These are phyloP conservation scores for Westerdykella aurantiaca DNA, from an alignment of 2,329 filamentous ascomycete genomes.

Conservation along the genomic window DNA sequence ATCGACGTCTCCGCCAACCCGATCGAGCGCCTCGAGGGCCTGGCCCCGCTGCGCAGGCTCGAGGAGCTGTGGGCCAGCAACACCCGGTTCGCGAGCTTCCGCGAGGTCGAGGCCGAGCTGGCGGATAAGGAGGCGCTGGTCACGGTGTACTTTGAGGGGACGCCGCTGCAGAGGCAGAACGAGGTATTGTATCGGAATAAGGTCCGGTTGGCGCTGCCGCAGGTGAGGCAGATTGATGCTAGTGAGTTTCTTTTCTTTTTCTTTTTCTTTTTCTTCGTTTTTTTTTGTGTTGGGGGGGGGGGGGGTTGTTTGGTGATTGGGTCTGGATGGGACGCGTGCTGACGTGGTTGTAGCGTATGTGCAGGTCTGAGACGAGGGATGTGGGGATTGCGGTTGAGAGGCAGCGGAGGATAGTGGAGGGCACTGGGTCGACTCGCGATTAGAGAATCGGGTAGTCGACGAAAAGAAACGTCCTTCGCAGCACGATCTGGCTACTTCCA, in stretches of 20 bases:
- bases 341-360: too few relatives aligned
- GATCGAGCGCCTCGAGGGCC: conserved; percentile 66
- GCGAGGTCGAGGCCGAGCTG: conserved; percentile 73
- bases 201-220: conserved; percentile 77
- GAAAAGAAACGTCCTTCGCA: too few relatives aligned
- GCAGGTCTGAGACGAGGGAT: too few relatives aligned
- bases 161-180: conserved; percentile 72
- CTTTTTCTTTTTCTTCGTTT: too few relatives aligned
- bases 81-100: conserved; percentile 73
- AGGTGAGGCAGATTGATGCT: conserved; percentile 90
- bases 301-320: too few relatives aligned
- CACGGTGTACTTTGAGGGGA: conserved; percentile 96
- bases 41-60: conserved; percentile 63
- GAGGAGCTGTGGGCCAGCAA: conserved; percentile 95
- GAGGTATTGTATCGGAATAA: conserved; percentile 94
- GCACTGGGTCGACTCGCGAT: too few relatives aligned
- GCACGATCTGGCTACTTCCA: too few relatives aligned
- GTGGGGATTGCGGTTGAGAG: too few relatives aligned
- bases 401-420: too few relatives aligned
- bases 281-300: too few relatives aligned
- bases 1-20: conserved; percentile 89
- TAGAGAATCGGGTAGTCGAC: too few relatives aligned
- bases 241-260: conserved; percentile 72
- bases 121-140: conserved; percentile 71
- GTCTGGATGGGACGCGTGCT: too few relatives aligned